These are phyloP conservation scores for Cryphonectria parasitica DNA, from an alignment of 2,329 filamentous ascomycete species.

Conservation along the genomic window DNA sequence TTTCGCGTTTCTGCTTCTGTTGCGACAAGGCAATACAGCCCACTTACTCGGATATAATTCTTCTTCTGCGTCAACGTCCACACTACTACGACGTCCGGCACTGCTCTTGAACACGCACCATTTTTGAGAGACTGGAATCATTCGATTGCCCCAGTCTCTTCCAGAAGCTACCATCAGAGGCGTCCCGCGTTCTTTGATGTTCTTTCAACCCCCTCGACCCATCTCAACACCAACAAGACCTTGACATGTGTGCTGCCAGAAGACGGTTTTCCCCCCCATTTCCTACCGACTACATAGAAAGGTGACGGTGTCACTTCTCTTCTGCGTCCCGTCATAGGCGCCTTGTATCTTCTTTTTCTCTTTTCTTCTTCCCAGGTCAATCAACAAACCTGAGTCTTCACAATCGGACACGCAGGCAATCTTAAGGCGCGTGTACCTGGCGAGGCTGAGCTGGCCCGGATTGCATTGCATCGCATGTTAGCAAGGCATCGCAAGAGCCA, in stretches of 20 bases:
- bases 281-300: constrained; percentile 64
- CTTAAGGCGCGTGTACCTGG: not conserved
- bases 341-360: constrained; percentile 36
- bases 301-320: constrained; percentile 58
- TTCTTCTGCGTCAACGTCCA: constrained; percentile 21
- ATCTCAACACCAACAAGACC: constrained; percentile 41
- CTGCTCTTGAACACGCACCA: constrained; percentile 20
- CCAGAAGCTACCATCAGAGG: constrained; percentile 43
- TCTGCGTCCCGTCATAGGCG: constrained; percentile 53
- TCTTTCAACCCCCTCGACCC: constrained; percentile 18
- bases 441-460: constrained; percentile 29
- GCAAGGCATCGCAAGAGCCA: constrained; percentile 40
- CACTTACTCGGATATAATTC: constrained; percentile 17
- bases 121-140: constrained; percentile 38
- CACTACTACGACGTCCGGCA: constrained; percentile 21
- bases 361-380: not conserved
- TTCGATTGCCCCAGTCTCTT: constrained; percentile 44
- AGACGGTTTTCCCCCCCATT: constrained; percentile 57
- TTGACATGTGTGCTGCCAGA: constrained; percentile 62
- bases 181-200: constrained; percentile 44
- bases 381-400: not conserved
- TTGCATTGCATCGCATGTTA: constrained; percentile 35
- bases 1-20: constrained; percentile 26
- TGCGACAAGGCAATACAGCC: constrained; percentile 34
- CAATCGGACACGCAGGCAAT: not conserved